phyloP scores from a whole-genome alignment of 1,139 yeast species.

The Saccharomyces pastorianus region DNA sequence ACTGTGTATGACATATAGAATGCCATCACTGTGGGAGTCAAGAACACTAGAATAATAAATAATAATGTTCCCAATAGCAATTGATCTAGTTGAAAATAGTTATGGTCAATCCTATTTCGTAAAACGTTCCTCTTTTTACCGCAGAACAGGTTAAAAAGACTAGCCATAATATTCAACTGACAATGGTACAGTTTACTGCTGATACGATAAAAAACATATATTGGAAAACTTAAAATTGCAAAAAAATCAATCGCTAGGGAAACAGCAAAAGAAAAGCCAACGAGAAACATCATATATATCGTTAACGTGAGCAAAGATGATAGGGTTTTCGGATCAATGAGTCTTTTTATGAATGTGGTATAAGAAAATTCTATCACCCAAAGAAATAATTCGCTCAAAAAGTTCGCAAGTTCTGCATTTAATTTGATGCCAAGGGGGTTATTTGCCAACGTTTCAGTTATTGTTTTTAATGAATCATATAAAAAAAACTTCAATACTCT shows the following conservation, averaged over 20 bases:
- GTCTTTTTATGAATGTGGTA: slow-evolving; percentile 22
- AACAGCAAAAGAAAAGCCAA: slow-evolving; percentile 63
- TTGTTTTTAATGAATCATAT: slow-evolving; percentile 35
- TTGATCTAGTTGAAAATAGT: slow-evolving; percentile 77
- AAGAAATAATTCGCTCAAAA: slow-evolving; percentile 75
- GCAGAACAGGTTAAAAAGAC: slow-evolving; percentile 76
- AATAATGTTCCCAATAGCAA: slow-evolving; percentile 79
- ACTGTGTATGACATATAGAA: slow-evolving; percentile 71
- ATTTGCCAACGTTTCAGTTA: slow-evolving; percentile 70
- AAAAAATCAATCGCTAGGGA: slow-evolving; percentile 60
- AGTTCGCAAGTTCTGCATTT: slow-evolving; percentile 76
- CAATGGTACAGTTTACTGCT: slow-evolving; percentile 72
- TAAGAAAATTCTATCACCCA: slow-evolving; percentile 82
- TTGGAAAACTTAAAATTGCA: slow-evolving; percentile 59
- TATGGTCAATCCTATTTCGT: slow-evolving; percentile 80
- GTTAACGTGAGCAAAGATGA: slow-evolving; percentile 33
- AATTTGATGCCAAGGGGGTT: slow-evolving; percentile 94
- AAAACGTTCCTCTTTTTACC: slow-evolving; percentile 84
- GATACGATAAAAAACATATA: slow-evolving; percentile 68
- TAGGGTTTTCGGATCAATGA: slow-evolving; percentile 24
- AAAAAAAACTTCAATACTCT: slow-evolving; percentile 16
- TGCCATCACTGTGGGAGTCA: slow-evolving; percentile 81
- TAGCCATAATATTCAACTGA: slow-evolving; percentile 59
- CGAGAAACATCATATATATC: slow-evolving; percentile 39
- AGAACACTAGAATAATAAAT: slow-evolving; percentile 68